Conservation (phyloP, 768 basidiomycete genomes). For the Suillus lakei region DNA sequence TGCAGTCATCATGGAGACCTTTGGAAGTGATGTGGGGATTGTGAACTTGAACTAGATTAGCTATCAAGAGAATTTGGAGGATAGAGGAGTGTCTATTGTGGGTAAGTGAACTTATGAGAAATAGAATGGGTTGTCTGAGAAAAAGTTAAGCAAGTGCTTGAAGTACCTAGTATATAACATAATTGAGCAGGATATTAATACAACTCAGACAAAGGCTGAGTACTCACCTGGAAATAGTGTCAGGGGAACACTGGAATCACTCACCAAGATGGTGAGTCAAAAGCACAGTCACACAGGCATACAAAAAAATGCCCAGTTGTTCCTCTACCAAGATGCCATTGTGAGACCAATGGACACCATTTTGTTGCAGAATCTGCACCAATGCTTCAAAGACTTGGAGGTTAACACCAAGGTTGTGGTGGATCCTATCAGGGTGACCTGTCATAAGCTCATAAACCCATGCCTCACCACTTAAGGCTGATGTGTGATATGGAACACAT, state of each 20-base stretch:
- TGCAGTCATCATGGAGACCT: too few relatives aligned
- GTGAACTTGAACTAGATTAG: too few relatives aligned
- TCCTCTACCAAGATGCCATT: conserved; percentile 15
- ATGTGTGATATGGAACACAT: conserved; percentile 24
- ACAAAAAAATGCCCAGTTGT: conserved; percentile 19
- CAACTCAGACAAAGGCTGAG: background rate
- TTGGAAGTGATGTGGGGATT: too few relatives aligned
- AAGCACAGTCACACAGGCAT: conserved; percentile 18
- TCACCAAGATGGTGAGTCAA: conserved; percentile 13
- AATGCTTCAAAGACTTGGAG: conserved; percentile 27
- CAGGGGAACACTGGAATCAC: conserved; percentile 16
- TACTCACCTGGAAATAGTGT: too few relatives aligned
- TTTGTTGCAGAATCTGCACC: conserved; percentile 9
- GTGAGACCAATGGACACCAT: background rate
- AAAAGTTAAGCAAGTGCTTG: conserved; percentile 11
- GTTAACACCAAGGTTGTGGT: conserved; percentile 23
- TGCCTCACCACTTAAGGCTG: conserved; percentile 23
- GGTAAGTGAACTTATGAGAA: conserved; percentile 1
- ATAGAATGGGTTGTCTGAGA: conserved; percentile 11
- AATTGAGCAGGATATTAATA: too few relatives aligned
- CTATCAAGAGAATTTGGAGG: too few relatives aligned
- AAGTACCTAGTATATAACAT: conserved; percentile 18
- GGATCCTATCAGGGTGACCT: conserved; percentile 26
- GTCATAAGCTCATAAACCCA: conserved; percentile 28
- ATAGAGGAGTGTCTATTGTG: too few relatives aligned